Evolutionary conservation across 306 rosid genomes (phyloP).

Genomic region (Ochetophila trinervis): DNA sequence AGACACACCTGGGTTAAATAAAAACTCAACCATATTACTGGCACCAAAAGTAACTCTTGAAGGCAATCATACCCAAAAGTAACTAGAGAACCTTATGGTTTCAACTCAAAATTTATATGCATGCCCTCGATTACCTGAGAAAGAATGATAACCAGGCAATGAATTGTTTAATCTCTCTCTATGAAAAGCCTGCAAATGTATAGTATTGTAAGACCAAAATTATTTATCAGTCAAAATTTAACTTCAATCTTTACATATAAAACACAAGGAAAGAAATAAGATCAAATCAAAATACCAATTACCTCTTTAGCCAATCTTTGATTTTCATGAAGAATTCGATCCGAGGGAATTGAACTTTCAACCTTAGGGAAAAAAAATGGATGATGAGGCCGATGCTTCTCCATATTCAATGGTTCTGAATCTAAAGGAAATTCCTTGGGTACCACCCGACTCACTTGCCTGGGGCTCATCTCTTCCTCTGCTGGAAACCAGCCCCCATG

Average conservation of each 20-base stretch:
- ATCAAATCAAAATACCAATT: conserved; percentile 28
- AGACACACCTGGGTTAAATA: too few relatives aligned
- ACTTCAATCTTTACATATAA: background rate
- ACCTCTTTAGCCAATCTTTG: conserved; percentile 83
- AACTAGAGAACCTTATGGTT: conserved; percentile 3
- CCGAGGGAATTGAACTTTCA: conserved; percentile 66
- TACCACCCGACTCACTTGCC: conserved; percentile 45
- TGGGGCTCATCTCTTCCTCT: conserved; percentile 92
- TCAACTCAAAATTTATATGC: conserved; percentile 20
- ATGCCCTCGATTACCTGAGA: conserved; percentile 58
- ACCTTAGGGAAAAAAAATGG: conserved; percentile 66
- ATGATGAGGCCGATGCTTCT: conserved; percentile 71
- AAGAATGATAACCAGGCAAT: conserved; percentile 53
- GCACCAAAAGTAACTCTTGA: background rate
- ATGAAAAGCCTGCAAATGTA: conserved; percentile 64
- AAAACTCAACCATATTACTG: background rate
- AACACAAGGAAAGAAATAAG: conserved; percentile 21
- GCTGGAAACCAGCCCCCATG: conserved; percentile 76
- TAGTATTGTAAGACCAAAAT: conserved; percentile 11
- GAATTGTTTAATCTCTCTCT: conserved; percentile 74
- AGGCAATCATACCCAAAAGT: background rate
- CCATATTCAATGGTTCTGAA: conserved; percentile 64
- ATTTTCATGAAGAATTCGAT: conserved; percentile 67
- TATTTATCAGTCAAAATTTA: conserved; percentile 21
- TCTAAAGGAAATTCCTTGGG: conserved; percentile 73